These are phyloP conservation scores for Cryptosporidium meleagridis DNA, from an alignment of 169 alveolate genomes.

Conservation along the genomic window DNA sequence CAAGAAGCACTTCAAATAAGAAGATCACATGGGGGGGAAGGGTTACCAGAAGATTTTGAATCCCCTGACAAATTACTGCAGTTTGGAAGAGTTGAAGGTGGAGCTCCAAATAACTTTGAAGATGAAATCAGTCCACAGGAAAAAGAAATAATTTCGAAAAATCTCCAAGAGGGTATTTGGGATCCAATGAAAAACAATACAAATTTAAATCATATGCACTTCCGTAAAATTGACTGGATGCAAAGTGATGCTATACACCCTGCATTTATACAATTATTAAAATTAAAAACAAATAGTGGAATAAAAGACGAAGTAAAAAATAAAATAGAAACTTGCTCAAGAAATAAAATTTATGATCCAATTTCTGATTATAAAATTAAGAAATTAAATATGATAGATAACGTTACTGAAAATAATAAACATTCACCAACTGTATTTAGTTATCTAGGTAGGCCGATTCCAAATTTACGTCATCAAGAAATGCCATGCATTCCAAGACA, in stretches of 20 bases:
- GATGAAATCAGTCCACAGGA: not conserved
- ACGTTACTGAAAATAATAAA: not conserved
- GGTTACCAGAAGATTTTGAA: conserved; percentile 65
- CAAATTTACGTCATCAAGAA: conserved; percentile 32
- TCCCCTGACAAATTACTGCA: conserved; percentile 51
- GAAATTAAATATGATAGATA: not conserved
- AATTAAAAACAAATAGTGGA: not conserved
- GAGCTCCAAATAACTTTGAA: conserved; percentile 16
- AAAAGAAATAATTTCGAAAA: not conserved
- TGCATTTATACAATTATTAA: conserved; percentile 21
- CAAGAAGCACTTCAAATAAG: conserved; percentile 69
- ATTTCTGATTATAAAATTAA: conserved; percentile 32
- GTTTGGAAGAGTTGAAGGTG: conserved; percentile 19
- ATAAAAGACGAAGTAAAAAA: not conserved
- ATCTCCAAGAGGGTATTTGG: not conserved
- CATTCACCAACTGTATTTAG: conserved; percentile 58
- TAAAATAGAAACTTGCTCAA: not conserved
- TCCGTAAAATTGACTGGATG: conserved; percentile 9
- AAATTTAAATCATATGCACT: not conserved
- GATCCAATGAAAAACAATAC: conserved; percentile 11
- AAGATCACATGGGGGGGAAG: conserved; percentile 62
- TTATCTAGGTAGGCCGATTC: conserved; percentile 70
- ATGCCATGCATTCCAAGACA: conserved; percentile 17
- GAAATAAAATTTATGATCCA: conserved; percentile 46
- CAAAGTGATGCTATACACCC: conserved; percentile 29